Conservation (phyloP, 352 stramenopile genomes). For the Phytophthora sp. region DNA sequence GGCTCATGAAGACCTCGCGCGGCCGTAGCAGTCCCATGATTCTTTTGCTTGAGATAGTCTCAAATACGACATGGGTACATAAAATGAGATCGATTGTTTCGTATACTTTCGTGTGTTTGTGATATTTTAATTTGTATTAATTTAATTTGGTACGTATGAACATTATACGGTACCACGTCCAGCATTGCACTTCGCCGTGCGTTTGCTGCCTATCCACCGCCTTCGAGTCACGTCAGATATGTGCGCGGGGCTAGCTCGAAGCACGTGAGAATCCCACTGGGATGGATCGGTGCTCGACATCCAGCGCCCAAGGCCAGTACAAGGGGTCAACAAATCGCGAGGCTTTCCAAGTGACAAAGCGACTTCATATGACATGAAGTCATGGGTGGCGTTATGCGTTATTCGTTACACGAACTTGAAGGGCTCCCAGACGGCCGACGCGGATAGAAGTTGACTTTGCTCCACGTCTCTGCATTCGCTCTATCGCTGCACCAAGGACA, state of each 20-base stretch:
- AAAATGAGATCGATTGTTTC: conserved; percentile 20
- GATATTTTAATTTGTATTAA: conserved; percentile 7
- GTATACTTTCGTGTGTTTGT: not conserved
- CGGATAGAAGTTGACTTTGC: not conserved
- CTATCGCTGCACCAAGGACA: conserved; percentile 1
- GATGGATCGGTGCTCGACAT: conserved; percentile 28
- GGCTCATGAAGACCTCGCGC: conserved; percentile 21
- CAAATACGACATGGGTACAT: not conserved
- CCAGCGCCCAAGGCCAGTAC: conserved; percentile 6
- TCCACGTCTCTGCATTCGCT: not conserved
- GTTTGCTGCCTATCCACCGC: conserved; percentile 18
- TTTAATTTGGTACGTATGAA: too few species aligned
- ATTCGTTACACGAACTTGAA: conserved; percentile 11
- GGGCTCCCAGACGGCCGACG: not conserved
- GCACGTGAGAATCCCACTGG: too few species aligned
- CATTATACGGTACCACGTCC: conserved; percentile 1
- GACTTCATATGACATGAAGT: not conserved
- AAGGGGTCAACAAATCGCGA: conserved; percentile 1
- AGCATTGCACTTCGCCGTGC: not conserved
- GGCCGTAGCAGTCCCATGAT: conserved; percentile 8
- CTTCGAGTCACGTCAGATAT: conserved; percentile 21
- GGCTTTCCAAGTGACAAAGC: conserved; percentile 27
- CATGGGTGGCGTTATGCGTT: not conserved
- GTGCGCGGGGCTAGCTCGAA: not conserved
- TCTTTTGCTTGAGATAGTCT: not conserved